phyloP scores from a whole-genome alignment of 352 stramenopile species.

The Phytophthora citricola region DNA sequence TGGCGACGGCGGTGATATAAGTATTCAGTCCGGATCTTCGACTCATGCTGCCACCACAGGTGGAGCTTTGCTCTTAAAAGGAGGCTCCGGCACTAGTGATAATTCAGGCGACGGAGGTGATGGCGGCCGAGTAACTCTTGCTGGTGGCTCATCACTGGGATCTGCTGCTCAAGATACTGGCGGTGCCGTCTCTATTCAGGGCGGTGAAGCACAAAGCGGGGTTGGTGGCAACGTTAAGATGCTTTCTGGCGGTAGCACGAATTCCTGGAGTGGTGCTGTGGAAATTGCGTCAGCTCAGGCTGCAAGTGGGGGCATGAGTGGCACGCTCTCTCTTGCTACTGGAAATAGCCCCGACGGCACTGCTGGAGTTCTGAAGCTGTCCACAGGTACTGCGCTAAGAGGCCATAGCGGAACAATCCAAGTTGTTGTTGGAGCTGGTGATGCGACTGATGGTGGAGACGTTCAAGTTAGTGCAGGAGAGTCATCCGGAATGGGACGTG shows the following conservation, averaged over 20 bases:
- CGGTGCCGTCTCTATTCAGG: conserved; percentile 57
- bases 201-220: conserved; percentile 57
- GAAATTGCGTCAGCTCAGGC: conserved; percentile 60
- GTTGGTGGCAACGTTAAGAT: conserved; percentile 58
- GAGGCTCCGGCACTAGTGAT: conserved; percentile 64
- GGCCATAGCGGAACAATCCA: conserved; percentile 69
- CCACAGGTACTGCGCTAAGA: conserved; percentile 54
- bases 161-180: conserved; percentile 59
- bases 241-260: conserved; percentile 52
- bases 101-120: conserved; percentile 80
- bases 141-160: conserved; percentile 60
- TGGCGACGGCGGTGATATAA: conserved; percentile 62
- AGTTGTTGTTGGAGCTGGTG: conserved; percentile 61
- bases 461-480: conserved; percentile 69
- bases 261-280: conserved; percentile 61
- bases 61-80: conserved; percentile 52
- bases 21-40: conserved; percentile 57
- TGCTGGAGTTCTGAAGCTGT: conserved; percentile 46
- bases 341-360: conserved; percentile 50
- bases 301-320: conserved; percentile 63
- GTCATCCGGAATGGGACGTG: conserved; percentile 55
- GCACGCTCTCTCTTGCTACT: conserved; percentile 51
- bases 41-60: conserved; percentile 55
- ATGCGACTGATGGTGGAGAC: conserved; percentile 66
- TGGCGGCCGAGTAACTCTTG: conserved; percentile 56